Percentiles rank a stretch among this genome's conserved stretches.
Conservation (phyloP, 805 yeast species). For the Ogataea sp. region DNA sequence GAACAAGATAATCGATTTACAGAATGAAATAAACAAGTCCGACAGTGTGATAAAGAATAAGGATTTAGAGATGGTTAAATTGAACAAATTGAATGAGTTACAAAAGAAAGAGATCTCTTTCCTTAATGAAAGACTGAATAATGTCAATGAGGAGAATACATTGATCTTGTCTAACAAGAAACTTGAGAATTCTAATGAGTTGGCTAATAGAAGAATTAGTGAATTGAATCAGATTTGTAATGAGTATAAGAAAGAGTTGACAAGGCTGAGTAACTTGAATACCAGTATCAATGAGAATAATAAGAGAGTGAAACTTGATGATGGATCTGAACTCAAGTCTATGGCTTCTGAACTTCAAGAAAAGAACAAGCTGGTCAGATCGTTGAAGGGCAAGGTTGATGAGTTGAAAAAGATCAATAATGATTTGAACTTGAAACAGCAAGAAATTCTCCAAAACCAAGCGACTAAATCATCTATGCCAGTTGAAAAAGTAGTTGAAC, state of each 20-base stretch:
- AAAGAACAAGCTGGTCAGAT: neutral
- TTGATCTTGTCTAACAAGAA: slow-evolving; percentile 3
- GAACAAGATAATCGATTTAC: slow-evolving; percentile 2
- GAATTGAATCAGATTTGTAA: neutral
- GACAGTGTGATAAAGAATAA: neutral
- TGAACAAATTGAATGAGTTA: slow-evolving; percentile 9
- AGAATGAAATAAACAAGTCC: neutral
- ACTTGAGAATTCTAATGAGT: neutral
- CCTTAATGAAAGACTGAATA: slow-evolving; percentile 12
- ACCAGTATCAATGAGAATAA: neutral
- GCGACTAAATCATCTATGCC: too few species aligned
- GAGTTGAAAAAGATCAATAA: slow-evolving; percentile 6
- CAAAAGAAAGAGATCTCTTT: slow-evolving; percentile 12
- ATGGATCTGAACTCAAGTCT: neutral
- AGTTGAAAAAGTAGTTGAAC: slow-evolving; percentile 48
- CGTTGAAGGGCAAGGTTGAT: slow-evolving; percentile 12
- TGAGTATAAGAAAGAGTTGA: neutral
- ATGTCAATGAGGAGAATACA: slow-evolving; percentile 10
- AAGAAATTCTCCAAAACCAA: too few species aligned
- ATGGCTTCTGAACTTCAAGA: neutral
- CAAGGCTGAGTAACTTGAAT: neutral
- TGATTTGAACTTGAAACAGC: slow-evolving; percentile 5
- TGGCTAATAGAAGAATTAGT: neutral
- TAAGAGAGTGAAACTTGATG: neutral
- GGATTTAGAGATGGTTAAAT: slow-evolving; percentile 7